A percentile compares a stretch with the other conserved stretches of the same genome.
phyloP scores from a whole-genome alignment of 2,329 filamentous ascomycete genomes.

The Scedosporium apiospermum region DNA sequence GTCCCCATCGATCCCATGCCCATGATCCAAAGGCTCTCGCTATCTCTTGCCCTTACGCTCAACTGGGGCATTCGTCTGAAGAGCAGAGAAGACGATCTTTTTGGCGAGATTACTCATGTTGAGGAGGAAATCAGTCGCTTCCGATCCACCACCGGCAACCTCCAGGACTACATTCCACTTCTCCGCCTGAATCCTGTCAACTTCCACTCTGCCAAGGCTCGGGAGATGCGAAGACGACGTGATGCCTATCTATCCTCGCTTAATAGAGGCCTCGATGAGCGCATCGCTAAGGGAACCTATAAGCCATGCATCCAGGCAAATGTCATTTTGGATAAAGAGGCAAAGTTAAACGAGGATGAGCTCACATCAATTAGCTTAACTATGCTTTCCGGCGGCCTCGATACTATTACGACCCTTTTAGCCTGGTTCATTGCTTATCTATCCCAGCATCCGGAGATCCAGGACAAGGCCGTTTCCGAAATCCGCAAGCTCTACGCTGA shows the following conservation, averaged over 20 bases:
- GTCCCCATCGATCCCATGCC: no score
- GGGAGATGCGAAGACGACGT: slow-evolving; percentile 48
- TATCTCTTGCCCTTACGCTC: slow-evolving; percentile 43
- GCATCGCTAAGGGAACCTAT: slow-evolving; percentile 50
- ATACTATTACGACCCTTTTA: slow-evolving; percentile 56
- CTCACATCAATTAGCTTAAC: slow-evolving; percentile 57
- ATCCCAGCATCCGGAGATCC: slow-evolving; percentile 50
- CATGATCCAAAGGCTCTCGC: no score
- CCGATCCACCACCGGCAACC: slow-evolving; percentile 48
- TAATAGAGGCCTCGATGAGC: slow-evolving; percentile 48
- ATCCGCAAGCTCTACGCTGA: slow-evolving; percentile 44
- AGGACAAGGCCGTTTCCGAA: slow-evolving; percentile 41
- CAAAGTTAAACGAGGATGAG: slow-evolving; percentile 52
- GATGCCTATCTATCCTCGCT: slow-evolving; percentile 50
- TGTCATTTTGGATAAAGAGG: slow-evolving; percentile 53
- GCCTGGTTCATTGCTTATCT: slow-evolving; percentile 56
- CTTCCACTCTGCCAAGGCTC: slow-evolving; percentile 45
- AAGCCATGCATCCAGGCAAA: slow-evolving; percentile 60
- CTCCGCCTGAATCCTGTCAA: slow-evolving; percentile 52
- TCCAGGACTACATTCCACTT: slow-evolving; percentile 53
- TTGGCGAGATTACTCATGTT: slow-evolving; percentile 53
- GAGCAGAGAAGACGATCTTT: slow-evolving; percentile 47
- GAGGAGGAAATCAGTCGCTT: slow-evolving; percentile 52
- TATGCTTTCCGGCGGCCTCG: slow-evolving; percentile 58
- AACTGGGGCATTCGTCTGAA: slow-evolving; percentile 57